Base-by-base conservation (phyloP, 768 basidiomycete genomes). In the Leccinum longicurvipes region DNA sequence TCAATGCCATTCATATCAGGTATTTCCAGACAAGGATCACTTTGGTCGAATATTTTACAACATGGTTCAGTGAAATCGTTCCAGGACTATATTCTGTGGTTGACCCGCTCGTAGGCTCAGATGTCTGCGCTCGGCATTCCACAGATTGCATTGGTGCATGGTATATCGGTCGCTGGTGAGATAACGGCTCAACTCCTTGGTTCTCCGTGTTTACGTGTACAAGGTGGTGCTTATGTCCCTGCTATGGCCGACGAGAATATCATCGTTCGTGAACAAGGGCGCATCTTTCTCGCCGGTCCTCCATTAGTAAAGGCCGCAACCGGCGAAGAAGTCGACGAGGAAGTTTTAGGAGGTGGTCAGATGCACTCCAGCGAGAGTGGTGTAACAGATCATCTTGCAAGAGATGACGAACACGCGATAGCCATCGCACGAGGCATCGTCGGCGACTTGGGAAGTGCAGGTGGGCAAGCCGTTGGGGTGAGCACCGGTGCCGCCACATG, bases 31-130 rank as follows among this genome's bases (percentile, higher is more conserved):
- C 76, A 91, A 86, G 69, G 89, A 96, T 60, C 93, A 98, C 68
- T 98, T 98, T 63, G 94, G 94, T 4, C 82, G 94, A 6, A 96
- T 97, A 66, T 98, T 98, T 74, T 97, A 94, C 71, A 97, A 98
- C 65, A 96, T 96, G 93, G 93, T 88, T 54, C 31, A 41, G 51
- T 47, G 19, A 45, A 23, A 47, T 62, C 36, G n/a, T 41, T 48
- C 28, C 21, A 15, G 50, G 25, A n/a, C 51, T 50, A 29, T 42
- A 7, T 15, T 7, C 10, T 55, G 34, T 51, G 29, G n/a, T 39
- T 63, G 56, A 63, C 62, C 32, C 47, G n/a, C 36, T 50, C 47
- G 44, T 63, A 91, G 89, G 90, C 91, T 6, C 92, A 93, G 77
- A 89, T 96, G 90, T 95, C 93, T 47, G 91, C 92, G 1, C 76